Conservation (phyloP, 306 rosid genomes). For the Delonix regia region DNA sequence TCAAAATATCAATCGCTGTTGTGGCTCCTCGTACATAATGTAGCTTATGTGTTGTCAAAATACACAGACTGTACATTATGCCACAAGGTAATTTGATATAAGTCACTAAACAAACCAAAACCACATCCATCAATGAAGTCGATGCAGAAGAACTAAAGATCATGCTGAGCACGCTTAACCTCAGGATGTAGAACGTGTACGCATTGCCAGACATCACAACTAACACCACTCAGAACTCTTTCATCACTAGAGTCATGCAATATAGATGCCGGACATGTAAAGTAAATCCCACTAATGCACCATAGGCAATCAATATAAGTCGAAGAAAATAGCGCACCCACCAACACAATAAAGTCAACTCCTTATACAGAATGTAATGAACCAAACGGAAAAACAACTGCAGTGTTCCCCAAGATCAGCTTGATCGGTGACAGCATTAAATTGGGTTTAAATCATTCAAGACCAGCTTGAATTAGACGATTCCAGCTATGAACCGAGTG, state of each 20-base stretch:
- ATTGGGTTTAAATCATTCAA: slow-evolving; percentile 19
- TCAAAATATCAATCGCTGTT: slow-evolving; percentile 11
- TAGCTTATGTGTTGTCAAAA: not conserved
- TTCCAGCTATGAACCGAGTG: not conserved
- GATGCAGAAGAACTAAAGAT: slow-evolving; percentile 25
- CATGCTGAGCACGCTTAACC: slow-evolving; percentile 19
- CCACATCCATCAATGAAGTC: slow-evolving; percentile 1
- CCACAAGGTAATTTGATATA: not conserved
- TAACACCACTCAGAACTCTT: slow-evolving; percentile 15
- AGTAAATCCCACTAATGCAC: slow-evolving; percentile 36
- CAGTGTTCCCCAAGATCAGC: slow-evolving; percentile 38
- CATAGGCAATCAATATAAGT: slow-evolving; percentile 25
- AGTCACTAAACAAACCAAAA: slow-evolving; percentile 11
- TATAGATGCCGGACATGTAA: not conserved
- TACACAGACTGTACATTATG: not conserved
- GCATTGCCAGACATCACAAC: slow-evolving; percentile 33
- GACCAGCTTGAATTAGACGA: slow-evolving; percentile 24
- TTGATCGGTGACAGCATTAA: slow-evolving; percentile 30
- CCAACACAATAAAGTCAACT: slow-evolving; percentile 41
- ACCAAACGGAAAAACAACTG: not conserved
- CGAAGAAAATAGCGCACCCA: slow-evolving; percentile 12
- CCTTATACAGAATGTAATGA: slow-evolving; percentile 27
- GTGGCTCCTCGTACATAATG: not conserved
- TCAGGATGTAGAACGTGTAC: not conserved
- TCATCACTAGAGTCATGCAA: slow-evolving; percentile 7